Conservation (phyloP, 176 grass and related monocot species). For the Triticum urartu region DNA sequence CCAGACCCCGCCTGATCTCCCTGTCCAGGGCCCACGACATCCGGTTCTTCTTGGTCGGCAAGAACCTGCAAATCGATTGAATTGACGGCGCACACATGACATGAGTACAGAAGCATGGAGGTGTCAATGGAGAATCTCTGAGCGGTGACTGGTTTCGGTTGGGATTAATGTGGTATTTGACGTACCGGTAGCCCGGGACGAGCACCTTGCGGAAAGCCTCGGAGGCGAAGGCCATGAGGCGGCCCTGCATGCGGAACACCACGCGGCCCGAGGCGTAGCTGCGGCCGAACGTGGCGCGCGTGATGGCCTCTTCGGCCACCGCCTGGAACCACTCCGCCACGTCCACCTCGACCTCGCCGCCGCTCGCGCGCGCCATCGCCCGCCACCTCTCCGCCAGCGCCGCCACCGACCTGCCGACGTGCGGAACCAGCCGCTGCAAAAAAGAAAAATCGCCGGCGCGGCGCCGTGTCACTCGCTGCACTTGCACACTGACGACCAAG, state of each 20-base stretch:
- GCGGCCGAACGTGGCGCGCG: conserved; percentile 58
- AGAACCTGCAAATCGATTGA: conserved; percentile 38
- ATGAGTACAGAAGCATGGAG: background rate
- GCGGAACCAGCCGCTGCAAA: conserved; percentile 64
- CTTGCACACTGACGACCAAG: background rate
- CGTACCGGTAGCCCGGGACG: conserved; percentile 79
- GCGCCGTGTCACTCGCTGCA: conserved; percentile 17
- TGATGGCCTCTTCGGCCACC: conserved; percentile 72
- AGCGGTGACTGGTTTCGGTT: too few species aligned
- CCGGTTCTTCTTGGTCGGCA: conserved; percentile 75
- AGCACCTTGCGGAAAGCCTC: conserved; percentile 91
- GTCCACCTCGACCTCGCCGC: conserved; percentile 82
- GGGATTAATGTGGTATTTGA: background rate
- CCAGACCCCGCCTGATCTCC: conserved; percentile 65
- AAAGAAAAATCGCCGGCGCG: background rate
- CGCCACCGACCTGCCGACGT: conserved; percentile 60
- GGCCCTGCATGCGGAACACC: conserved; percentile 72
- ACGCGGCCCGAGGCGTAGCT: conserved; percentile 70
- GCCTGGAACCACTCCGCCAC: conserved; percentile 84
- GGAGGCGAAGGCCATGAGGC: conserved; percentile 72
- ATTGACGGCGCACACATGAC: background rate
- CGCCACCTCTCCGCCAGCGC: conserved; percentile 54
- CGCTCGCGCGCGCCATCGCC: conserved; percentile 35
- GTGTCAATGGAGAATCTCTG: background rate
- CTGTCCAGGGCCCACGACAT: conserved; percentile 70